Conservation (phyloP, 305 asterid genomes). For the Nicotiana rustica region DNA sequence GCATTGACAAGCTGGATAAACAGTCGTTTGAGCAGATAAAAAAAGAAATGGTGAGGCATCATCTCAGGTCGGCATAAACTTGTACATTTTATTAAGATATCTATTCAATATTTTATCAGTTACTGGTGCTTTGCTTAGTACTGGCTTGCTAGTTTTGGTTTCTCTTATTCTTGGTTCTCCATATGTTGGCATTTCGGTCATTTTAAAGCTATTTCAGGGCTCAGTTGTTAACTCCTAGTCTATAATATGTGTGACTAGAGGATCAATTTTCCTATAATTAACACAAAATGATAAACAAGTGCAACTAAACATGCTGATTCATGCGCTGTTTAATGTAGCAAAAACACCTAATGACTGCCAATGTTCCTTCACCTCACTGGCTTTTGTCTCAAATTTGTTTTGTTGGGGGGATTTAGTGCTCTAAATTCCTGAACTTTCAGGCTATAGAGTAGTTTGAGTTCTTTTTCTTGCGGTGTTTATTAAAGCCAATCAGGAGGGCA, state of each 20-base stretch:
- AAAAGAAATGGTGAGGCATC: slow-evolving; percentile 80
- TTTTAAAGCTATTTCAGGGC: neutral
- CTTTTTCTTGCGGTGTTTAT: neutral
- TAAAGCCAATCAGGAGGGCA: neutral
- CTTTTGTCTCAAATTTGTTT: neutral
- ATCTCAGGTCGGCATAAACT: slow-evolving; percentile 12
- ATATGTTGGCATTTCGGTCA: neutral
- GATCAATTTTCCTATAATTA: neutral
- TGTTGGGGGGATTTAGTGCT: neutral
- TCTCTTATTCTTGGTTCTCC: neutral
- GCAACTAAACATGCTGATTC: neutral
- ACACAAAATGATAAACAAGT: neutral
- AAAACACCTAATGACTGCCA: neutral
- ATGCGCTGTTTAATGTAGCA: neutral
- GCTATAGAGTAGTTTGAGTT: neutral
- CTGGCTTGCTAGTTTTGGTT: neutral
- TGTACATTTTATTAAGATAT: neutral
- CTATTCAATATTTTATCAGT: slow-evolving; percentile 18
- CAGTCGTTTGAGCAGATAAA: slow-evolving; percentile 88
- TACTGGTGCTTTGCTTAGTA: slow-evolving; percentile 11
- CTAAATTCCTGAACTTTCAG: no score
- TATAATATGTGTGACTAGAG: neutral
- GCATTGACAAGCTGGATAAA: slow-evolving; percentile 96
- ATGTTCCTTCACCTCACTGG: neutral
- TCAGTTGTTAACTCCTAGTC: neutral